A percentile compares a stretch with the other conserved stretches of the same genome.
Conservation (phyloP, 2,329 filamentous ascomycete genomes). For the Aspergillus sp. region DNA sequence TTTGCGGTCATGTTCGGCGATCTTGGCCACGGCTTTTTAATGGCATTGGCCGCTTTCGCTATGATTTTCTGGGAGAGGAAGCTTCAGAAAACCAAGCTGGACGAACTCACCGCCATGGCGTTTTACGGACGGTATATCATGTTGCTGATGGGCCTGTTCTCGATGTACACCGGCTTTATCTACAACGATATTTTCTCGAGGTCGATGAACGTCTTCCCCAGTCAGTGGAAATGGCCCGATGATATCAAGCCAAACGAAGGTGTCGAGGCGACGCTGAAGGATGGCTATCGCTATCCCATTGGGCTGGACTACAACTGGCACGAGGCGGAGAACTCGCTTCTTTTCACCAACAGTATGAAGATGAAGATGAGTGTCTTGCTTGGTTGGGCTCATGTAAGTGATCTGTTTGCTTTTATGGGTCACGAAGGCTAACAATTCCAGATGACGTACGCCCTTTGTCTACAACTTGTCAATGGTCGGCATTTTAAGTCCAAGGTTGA, state of each 20-base stretch:
- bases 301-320: conserved; percentile 97
- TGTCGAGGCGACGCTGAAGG: conserved; percentile 58
- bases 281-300: conserved; percentile 83
- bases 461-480: conserved; percentile 83
- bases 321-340: conserved; percentile 82
- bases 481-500: conserved; percentile 94
- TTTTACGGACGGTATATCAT: conserved; percentile 99
- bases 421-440: conserved; percentile 15
- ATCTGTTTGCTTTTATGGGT: conserved; percentile 1
- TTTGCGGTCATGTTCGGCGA: conserved; percentile 99
- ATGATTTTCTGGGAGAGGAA: conserved; percentile 98
- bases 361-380: conserved; percentile 99
- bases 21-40: conserved; percentile 84
- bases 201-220: conserved; percentile 77
- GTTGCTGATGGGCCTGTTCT: conserved; percentile 95
- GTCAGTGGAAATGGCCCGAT: conserved; percentile 77
- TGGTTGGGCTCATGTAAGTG: conserved; percentile 70
- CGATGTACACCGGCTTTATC: conserved; percentile 90
- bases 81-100: conserved; percentile 73
- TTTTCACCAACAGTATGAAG: conserved; percentile 98
- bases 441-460: conserved; percentile 96
- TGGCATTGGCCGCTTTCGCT: conserved; percentile 69
- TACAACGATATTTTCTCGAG: conserved; percentile 98
- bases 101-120: conserved; percentile 95
- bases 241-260: conserved; percentile 56